These are phyloP conservation scores for Fusarium tanahbumbuense DNA, from an alignment of 2,329 filamentous ascomycete species.

Conservation along the genomic window DNA sequence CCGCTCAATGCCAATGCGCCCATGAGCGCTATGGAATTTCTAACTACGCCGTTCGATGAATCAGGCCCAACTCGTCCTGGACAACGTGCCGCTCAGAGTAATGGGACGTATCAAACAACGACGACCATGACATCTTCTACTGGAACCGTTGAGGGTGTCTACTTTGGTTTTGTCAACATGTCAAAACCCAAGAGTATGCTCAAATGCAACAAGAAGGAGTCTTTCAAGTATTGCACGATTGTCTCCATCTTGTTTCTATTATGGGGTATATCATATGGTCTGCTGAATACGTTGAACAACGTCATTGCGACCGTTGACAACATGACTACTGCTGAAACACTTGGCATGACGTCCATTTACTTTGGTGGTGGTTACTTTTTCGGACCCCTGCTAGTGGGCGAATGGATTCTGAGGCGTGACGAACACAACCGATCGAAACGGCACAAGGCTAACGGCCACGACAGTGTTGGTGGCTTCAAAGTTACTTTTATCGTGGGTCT, in stretches of 20 bases:
- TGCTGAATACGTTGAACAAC: constrained; percentile 83
- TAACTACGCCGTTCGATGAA: constrained; percentile 57
- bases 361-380: constrained; percentile 77
- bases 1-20: constrained; percentile 45
- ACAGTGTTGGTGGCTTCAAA: constrained; percentile 75
- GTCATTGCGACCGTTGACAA: constrained; percentile 72
- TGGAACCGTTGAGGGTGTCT: constrained; percentile 58
- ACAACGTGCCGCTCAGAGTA: constrained; percentile 14
- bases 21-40: constrained; percentile 58
- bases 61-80: constrained; percentile 25
- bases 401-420: constrained; percentile 76
- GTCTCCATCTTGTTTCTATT: constrained; percentile 87
- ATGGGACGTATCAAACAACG: constrained; percentile 27
- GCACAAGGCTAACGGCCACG: constrained; percentile 52
- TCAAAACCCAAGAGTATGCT: constrained; percentile 76
- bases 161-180: constrained; percentile 84
- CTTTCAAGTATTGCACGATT: constrained; percentile 76
- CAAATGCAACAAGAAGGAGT: constrained; percentile 70
- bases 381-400: constrained; percentile 75
- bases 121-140: constrained; percentile 53
- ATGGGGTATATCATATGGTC: constrained; percentile 91
- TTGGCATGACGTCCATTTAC: constrained; percentile 77
- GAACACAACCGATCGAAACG: constrained; percentile 65
- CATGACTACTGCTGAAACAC: constrained; percentile 70
- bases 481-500: constrained; percentile 83